phyloP scores from a whole-genome alignment of 257 asterid genomes.

The Scutellaria galericulata region DNA sequence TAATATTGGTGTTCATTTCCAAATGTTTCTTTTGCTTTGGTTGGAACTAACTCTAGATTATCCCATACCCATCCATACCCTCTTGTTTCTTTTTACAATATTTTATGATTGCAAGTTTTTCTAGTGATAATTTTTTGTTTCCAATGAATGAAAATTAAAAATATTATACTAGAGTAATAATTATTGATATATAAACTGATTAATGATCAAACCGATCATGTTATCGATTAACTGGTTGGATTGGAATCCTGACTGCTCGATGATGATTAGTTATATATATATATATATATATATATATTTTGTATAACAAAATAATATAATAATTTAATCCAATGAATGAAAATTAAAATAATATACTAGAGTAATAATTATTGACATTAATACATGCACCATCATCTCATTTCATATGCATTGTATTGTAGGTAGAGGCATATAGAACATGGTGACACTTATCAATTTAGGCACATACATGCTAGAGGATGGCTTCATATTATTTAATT shows the following conservation, averaged over 20 bases:
- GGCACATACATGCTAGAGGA: neutral
- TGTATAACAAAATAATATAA: too few species aligned
- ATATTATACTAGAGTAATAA: too few species aligned
- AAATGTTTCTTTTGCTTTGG: constrained; percentile 11
- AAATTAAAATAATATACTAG: neutral
- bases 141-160: too few species aligned
- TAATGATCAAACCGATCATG: neutral
- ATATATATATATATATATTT: too few species aligned
- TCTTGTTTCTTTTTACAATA: neutral
- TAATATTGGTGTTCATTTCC: constrained; percentile 7
- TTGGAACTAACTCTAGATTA: neutral
- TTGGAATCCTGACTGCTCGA: neutral
- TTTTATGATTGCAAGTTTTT: neutral
- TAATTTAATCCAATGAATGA: too few species aligned
- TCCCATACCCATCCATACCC: neutral
- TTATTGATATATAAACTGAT: neutral
- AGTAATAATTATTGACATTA: neutral
- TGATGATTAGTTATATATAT: too few species aligned
- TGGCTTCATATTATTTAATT: neutral
- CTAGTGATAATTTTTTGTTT: too few species aligned
- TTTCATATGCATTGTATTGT: neutral
- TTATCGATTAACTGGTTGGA: neutral
- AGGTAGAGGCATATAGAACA: neutral
- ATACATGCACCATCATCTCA: neutral
- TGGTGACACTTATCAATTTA: neutral